Conservation (phyloP, 805 yeast species). For the Torulaspora delbrueckii region DNA sequence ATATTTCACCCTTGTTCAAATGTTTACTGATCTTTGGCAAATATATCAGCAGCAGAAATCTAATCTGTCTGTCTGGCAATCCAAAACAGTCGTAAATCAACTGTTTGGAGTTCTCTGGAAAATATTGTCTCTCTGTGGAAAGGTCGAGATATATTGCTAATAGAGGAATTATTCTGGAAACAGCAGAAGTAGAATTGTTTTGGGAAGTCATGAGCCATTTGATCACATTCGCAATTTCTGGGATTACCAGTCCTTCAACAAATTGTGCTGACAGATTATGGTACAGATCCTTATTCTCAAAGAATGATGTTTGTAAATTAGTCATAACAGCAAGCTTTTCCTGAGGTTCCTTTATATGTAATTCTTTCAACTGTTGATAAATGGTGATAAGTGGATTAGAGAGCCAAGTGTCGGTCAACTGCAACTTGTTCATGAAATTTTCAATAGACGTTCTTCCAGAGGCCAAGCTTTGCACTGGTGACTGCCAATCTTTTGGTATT, state of each 20-base stretch:
- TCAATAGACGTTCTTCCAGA: constrained; percentile 29
- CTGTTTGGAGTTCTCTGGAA: constrained; percentile 41
- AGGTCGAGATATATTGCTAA: constrained; percentile 30
- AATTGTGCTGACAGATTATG: constrained; percentile 45
- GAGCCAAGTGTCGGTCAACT: constrained; percentile 33
- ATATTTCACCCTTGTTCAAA: constrained; percentile 57
- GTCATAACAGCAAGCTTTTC: constrained; percentile 45
- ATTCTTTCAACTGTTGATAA: constrained; percentile 49
- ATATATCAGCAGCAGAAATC: constrained; percentile 64
- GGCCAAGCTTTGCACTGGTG: constrained; percentile 10
- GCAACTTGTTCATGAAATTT: constrained; percentile 35
- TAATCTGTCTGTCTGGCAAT: constrained; percentile 68
- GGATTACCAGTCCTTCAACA: constrained; percentile 59
- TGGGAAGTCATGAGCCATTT: constrained; percentile 17
- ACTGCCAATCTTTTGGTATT: constrained; percentile 38
- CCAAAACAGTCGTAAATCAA: constrained; percentile 58
- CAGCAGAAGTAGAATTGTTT: constrained; percentile 30
- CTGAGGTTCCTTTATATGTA: constrained; percentile 48
- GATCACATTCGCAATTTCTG: constrained; percentile 46
- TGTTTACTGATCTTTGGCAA: constrained; percentile 51
- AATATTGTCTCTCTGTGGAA: constrained; percentile 40
- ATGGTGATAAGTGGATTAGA: constrained; percentile 47
- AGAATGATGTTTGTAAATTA: constrained; percentile 30
- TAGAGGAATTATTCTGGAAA: constrained; percentile 32
- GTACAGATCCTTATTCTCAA: constrained; percentile 37